A percentile compares a stretch with the other conserved stretches of the same genome.
phyloP scores from a whole-genome alignment of 768 basidiomycete species.

The Amanita muscaria region DNA sequence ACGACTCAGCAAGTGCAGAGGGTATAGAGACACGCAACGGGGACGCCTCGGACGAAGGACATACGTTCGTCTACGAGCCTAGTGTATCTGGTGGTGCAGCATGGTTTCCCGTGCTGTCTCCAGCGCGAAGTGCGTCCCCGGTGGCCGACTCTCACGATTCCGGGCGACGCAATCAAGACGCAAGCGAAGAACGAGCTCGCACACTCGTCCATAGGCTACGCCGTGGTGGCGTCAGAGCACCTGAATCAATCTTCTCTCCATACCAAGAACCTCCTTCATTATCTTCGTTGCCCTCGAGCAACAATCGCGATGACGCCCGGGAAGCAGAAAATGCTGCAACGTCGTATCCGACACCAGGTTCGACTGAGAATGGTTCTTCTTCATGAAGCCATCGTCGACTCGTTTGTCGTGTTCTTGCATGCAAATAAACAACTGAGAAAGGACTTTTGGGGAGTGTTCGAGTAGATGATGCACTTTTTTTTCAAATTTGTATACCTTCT shows the following conservation, averaged over 20 bases:
- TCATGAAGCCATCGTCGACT: neutral
- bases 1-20: constrained; percentile 20
- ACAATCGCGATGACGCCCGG: constrained; percentile 7
- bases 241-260: constrained; percentile 48
- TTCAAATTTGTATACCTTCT: neutral
- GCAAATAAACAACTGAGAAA: neutral
- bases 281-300: constrained; percentile 7
- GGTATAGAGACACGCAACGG: constrained; percentile 10
- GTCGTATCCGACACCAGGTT: constrained; percentile 42
- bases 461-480: constrained; percentile 1
- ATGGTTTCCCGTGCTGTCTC: constrained; percentile 1
- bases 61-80: constrained; percentile 7
- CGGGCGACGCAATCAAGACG: constrained; percentile 13
- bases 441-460: constrained; percentile 4
- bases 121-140: constrained; percentile 6
- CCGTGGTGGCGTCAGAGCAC: constrained; percentile 58
- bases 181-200: constrained; percentile 24
- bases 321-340: constrained; percentile 20
- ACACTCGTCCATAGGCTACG: constrained; percentile 44
- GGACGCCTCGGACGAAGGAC: constrained; percentile 4
- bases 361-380: constrained; percentile 29
- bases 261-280: constrained; percentile 19
- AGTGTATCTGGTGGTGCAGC: constrained; percentile 3
- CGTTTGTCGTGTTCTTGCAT: neutral
- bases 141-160: neutral